These are phyloP conservation scores for Flagelloscypha sp. DNA, from an alignment of 768 basidiomycete species.

Conservation along the genomic window DNA sequence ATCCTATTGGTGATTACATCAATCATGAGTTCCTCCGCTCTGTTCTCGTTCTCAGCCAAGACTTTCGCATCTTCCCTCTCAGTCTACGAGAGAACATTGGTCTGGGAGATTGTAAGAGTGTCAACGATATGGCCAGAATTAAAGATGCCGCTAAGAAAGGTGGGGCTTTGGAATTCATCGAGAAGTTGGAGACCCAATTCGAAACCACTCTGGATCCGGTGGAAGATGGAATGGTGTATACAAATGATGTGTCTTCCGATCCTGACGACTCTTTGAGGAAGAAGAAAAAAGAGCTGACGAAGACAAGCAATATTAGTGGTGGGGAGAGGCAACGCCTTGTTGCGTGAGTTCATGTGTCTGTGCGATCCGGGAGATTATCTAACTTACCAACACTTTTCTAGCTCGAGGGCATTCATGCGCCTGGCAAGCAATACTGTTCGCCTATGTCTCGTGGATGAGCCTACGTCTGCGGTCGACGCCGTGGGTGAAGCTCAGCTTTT, in stretches of 20 bases:
- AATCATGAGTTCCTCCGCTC: slow-evolving; percentile 17
- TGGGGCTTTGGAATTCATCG: slow-evolving; percentile 17
- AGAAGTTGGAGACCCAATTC: slow-evolving; percentile 14
- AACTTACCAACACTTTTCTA: too few relatives aligned
- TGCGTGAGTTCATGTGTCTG: neutral
- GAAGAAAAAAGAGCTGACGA: slow-evolving; percentile 5
- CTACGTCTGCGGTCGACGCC: slow-evolving; percentile 50
- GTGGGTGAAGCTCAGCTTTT: slow-evolving; percentile 43
- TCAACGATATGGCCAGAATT: slow-evolving; percentile 9
- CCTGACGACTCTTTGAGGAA: slow-evolving; percentile 3
- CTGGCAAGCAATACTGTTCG: slow-evolving; percentile 12
- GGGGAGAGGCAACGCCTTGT: slow-evolving; percentile 8
- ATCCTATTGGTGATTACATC: slow-evolving; percentile 17
- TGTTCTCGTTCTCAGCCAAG: slow-evolving; percentile 26
- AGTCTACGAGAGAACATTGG: slow-evolving; percentile 27
- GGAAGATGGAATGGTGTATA: neutral
- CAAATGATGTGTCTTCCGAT: slow-evolving; percentile 3
- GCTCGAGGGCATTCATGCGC: slow-evolving; percentile 11
- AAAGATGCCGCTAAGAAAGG: slow-evolving; percentile 20
- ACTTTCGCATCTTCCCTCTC: slow-evolving; percentile 23
- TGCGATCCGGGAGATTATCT: neutral
- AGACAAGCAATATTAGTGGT: slow-evolving; percentile 6
- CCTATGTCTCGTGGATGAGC: slow-evolving; percentile 51
- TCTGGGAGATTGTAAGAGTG: slow-evolving; percentile 21
- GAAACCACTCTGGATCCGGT: slow-evolving; percentile 14